Percentiles rank a stretch among this genome's conserved stretches.
Conservation (phyloP, 331 rosid species). For the Malus hybrid region DNA sequence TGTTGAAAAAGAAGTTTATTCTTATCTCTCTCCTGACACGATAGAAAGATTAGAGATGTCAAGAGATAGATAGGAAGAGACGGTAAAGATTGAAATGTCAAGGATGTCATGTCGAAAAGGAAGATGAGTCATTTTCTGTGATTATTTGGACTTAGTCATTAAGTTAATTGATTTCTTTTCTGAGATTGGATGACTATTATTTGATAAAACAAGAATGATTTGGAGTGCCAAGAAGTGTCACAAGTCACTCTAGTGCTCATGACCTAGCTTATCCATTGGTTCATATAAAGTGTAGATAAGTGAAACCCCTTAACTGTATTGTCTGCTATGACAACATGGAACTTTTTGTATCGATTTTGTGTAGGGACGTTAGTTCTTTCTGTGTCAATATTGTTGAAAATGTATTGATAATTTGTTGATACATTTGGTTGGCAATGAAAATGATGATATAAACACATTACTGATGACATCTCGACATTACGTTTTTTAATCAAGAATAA, state of each 20-base stretch:
- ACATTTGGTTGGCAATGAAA: too few species aligned
- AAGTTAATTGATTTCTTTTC: not conserved
- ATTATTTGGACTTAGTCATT: not conserved
- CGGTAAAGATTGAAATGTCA: not conserved
- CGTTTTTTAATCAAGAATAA: too few species aligned
- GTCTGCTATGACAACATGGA: conserved; percentile 22
- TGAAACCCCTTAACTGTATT: conserved; percentile 22
- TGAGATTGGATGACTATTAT: not conserved
- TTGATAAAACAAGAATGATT: not conserved
- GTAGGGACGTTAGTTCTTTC: too few species aligned
- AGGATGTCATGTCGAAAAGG: not conserved
- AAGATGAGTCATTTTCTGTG: not conserved
- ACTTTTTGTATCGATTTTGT: conserved; percentile 10
- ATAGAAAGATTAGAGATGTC: too few species aligned
- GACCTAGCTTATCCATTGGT: conserved; percentile 22
- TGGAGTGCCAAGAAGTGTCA: conserved; percentile 15
- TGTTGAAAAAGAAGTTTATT: too few species aligned
- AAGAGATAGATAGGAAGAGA: too few species aligned
- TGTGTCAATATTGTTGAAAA: too few species aligned
- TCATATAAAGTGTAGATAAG: conserved; percentile 28
- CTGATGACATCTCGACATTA: too few species aligned
- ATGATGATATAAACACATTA: too few species aligned
- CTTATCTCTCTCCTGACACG: too few species aligned
- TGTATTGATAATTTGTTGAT: too few species aligned
- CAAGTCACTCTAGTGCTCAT: conserved; percentile 14